phyloP scores from a whole-genome alignment of 1,284 basidiomycete genomes.

The Pholiota adiposa region DNA sequence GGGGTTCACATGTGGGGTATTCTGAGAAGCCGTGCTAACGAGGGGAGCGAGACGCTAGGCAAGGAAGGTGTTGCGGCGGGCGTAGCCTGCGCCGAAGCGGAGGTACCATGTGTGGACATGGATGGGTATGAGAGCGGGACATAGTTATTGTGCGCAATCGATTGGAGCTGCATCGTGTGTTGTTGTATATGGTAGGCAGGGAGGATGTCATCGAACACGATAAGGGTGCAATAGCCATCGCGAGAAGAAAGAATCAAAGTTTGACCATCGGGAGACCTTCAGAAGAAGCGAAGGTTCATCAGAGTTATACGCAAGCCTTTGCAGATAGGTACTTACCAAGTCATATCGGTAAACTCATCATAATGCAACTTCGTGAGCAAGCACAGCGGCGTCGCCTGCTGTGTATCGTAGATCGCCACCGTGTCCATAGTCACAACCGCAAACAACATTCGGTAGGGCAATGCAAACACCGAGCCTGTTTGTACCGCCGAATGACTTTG shows the following conservation, averaged over 20 bases:
- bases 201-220: conserved; percentile 91
- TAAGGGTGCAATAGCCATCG: conserved; percentile 96
- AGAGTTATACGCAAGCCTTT: too few relatives aligned
- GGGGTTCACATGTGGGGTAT: conserved; percentile 33
- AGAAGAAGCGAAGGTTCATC: background rate
- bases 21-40: conserved; percentile 10
- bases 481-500: conserved; percentile 24
- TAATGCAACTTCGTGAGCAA: conserved; percentile 96
- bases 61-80: conserved; percentile 41
- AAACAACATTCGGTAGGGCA: conserved; percentile 95
- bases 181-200: conserved; percentile 87
- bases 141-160: conserved; percentile 83
- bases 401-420: conserved; percentile 95
- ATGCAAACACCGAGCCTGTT: conserved; percentile 76
- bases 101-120: conserved; percentile 28
- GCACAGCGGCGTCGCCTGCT: conserved; percentile 92
- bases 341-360: conserved; percentile 96
- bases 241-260: conserved; percentile 90
- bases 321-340: conserved; percentile 67
- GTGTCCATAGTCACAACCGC: conserved; percentile 98
- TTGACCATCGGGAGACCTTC: conserved; percentile 95
- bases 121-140: conserved; percentile 57
- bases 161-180: conserved; percentile 83
- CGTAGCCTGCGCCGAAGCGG: conserved; percentile 38
- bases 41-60: conserved; percentile 25